Evolutionary conservation across 2,329 filamentous ascomycete genomes (phyloP).

Genomic region (Chaetothyriales sp.): DNA sequence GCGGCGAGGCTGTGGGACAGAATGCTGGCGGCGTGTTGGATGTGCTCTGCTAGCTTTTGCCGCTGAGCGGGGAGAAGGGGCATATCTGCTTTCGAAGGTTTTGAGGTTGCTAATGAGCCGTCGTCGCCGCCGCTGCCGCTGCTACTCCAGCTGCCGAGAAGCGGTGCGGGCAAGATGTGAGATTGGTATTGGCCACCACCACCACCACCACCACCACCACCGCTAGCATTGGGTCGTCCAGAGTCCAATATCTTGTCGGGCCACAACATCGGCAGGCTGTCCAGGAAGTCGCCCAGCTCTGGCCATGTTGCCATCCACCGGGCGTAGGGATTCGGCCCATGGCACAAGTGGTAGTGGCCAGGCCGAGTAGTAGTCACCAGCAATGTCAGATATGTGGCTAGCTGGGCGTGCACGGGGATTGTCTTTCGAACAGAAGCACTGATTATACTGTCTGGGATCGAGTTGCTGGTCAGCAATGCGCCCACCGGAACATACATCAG

Average conservation of each 20-base stretch:
- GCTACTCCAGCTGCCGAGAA: background rate
- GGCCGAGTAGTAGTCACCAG: background rate
- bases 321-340: background rate
- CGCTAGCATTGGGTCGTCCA: no score
- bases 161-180: background rate
- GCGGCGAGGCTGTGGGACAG: background rate
- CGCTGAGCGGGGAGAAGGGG: background rate
- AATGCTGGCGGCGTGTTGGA: background rate
- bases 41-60: background rate
- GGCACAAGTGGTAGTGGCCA: background rate
- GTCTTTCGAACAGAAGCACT: slow-evolving; percentile 2
- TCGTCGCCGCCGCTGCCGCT: background rate
- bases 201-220: no score
- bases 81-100: background rate
- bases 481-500: slow-evolving; percentile 8
- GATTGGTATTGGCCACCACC: no score
- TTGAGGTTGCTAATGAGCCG: no score
- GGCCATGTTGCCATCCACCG: slow-evolving; percentile 13
- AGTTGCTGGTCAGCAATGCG: slow-evolving; percentile 6
- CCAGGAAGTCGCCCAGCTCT: slow-evolving; percentile 5
- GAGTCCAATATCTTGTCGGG: background rate
- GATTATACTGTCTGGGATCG: slow-evolving; percentile 6
- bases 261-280: slow-evolving; percentile 9
- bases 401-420: slow-evolving; percentile 9
- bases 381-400: slow-evolving; percentile 11